Base-by-base conservation (phyloP, 1,284 basidiomycete genomes). In the Apiotrichum laibachii region DNA sequence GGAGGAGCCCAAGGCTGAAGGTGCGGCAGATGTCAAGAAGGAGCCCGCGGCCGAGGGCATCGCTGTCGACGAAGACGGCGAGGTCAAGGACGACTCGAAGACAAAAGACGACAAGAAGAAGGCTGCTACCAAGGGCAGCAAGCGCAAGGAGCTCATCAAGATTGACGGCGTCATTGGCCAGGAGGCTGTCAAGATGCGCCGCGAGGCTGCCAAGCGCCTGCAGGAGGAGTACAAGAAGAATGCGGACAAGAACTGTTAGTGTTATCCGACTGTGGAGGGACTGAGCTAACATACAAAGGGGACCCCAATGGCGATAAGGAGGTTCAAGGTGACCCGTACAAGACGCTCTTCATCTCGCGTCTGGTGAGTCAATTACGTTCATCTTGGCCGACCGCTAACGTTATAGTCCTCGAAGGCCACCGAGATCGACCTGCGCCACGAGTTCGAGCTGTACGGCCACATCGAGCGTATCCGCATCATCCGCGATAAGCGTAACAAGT, bases 251-350 rank as follows among this genome's bases (percentile, higher is more conserved):
- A 86, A 84, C 35, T 94, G 91, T 93, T 54, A 62, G 88, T 83
- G 13, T 10, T 3, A 15, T 12, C 9, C 34, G 10, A 13, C 8
- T 42, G 10, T n/a, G 13, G 9, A n/a, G 16, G 18, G 21, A 21
- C 18, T 4, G 2, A 11, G 40, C 42, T 49, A 12, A 47, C 53
- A 33, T 26, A 15, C 16, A 39, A 54, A 64, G 62, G 47, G 50
- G 59, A 49, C 56, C 62, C 53, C 35, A 54, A 88, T 39, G 88
- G 93, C 50, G 94, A 99, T 70, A 63, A 88, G n/a, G 86, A 96
- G 72, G 94, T 92, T n/a, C 82, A 88, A 35, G 94, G 96, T 1
- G 96, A 99, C 72, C 95, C 96, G 5, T 99, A 98, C 81, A 98
- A 98, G 78, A 99, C 96, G 0, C 82, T 99, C 12, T 99, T 99